Conservation (phyloP, 306 rosid genomes). For the Cucurbita moschata region DNA sequence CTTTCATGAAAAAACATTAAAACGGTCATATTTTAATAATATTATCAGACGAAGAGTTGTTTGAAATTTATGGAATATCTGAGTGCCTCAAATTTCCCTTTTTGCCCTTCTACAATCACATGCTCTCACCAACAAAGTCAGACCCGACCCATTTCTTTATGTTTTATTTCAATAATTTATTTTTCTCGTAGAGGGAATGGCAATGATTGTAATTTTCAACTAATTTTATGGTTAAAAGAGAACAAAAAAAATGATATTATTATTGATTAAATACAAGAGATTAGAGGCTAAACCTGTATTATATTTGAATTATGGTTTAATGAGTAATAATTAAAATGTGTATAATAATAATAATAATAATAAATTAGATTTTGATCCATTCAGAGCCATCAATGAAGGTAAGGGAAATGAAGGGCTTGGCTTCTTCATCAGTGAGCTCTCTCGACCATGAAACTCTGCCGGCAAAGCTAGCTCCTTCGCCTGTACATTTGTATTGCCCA, state of each 20-base stretch:
- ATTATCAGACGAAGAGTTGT: too few relatives aligned
- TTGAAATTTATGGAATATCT: not conserved
- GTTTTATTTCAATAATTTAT: not conserved
- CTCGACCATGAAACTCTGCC: constrained; percentile 96
- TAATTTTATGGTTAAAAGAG: not conserved
- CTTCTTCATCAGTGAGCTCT: constrained; percentile 84
- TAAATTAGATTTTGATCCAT: constrained; percentile 45
- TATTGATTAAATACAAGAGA: not conserved
- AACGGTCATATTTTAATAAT: too few relatives aligned
- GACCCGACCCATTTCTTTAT: not conserved
- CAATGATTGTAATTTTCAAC: not conserved
- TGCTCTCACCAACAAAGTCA: not conserved
- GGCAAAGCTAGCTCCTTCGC: constrained; percentile 67
- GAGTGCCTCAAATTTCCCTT: not conserved
- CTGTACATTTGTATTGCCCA: constrained; percentile 94
- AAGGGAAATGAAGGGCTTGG: constrained; percentile 81
- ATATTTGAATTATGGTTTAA: not conserved
- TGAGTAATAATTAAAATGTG: not conserved
- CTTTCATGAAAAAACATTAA: too few relatives aligned
- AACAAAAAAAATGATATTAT: too few relatives aligned
- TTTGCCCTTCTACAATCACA: not conserved
- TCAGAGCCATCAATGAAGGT: constrained; percentile 75
- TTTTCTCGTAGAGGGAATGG: not conserved
- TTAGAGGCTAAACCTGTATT: not conserved
- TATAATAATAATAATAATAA: not conserved